Percentiles rank a stretch among this genome's conserved stretches.
Evolutionary conservation across 2,329 filamentous ascomycete species (phyloP).

Genomic region (Aspergillus pseudotamarii): DNA sequence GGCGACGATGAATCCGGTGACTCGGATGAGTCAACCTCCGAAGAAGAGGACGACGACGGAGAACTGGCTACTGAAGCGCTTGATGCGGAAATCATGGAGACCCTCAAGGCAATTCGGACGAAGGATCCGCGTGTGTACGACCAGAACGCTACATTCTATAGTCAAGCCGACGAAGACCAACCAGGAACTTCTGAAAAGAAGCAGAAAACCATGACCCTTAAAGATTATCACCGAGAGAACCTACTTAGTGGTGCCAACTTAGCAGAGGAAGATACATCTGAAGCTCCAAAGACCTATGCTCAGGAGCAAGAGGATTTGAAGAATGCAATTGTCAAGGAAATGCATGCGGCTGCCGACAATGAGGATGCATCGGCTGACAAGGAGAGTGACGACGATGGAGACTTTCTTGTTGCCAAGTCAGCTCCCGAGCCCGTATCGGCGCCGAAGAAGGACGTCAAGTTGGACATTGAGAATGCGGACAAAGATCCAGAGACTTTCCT

Average conservation of each 20-base stretch:
- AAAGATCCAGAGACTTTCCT: conserved; percentile 89
- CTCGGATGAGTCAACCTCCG: conserved; percentile 68
- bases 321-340: conserved; percentile 74
- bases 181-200: conserved; percentile 55
- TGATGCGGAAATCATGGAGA: conserved; percentile 84
- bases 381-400: conserved; percentile 63
- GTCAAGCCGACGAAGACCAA: conserved; percentile 60
- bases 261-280: conserved; percentile 51
- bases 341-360: conserved; percentile 65
- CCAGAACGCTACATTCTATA: conserved; percentile 75
- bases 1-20: conserved; percentile 52
- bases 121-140: conserved; percentile 95
- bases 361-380: conserved; percentile 53
- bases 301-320: conserved; percentile 88
- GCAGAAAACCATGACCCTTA: conserved; percentile 81
- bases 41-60: conserved; percentile 87
- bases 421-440: conserved; percentile 39
- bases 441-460: conserved; percentile 55
- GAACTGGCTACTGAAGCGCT: conserved; percentile 83
- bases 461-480: conserved; percentile 75
- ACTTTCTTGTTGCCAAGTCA: conserved; percentile 74
- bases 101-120: conserved; percentile 80
- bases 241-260: conserved; percentile 73
- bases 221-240: conserved; percentile 90
- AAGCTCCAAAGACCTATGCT: conserved; percentile 69